These are phyloP conservation scores for Dysphania ambrosioides DNA, from an alignment of 148 eudicot genomes.

Conservation along the genomic window DNA sequence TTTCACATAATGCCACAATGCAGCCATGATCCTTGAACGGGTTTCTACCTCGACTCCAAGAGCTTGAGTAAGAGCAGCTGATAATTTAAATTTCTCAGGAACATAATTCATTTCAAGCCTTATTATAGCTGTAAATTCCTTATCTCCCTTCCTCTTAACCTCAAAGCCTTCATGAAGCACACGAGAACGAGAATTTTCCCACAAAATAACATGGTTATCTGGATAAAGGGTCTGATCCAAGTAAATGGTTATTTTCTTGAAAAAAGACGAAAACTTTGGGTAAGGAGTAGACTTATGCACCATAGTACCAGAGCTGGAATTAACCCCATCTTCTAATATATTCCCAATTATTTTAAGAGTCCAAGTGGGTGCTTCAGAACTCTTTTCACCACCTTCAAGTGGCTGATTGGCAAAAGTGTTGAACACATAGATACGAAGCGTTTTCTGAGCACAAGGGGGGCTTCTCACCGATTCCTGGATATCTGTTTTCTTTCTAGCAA, in stretches of 20 bases:
- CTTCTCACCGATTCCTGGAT: conserved; percentile 57
- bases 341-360: conserved; percentile 77
- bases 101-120: conserved; percentile 76
- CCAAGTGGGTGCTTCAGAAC: conserved; percentile 72
- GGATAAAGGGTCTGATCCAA: conserved; percentile 82
- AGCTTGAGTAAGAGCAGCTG: conserved; percentile 63
- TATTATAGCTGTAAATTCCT: conserved; percentile 79
- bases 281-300: conserved; percentile 25
- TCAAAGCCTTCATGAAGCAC: conserved; percentile 81
- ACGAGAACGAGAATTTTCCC: conserved; percentile 84
- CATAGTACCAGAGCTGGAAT: conserved; percentile 28
- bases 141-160: conserved; percentile 89
- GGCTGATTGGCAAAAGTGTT: conserved; percentile 79
- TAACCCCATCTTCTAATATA: conserved; percentile 59
- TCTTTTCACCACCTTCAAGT: conserved; percentile 27
- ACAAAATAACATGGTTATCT: conserved; percentile 68
- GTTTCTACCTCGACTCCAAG: conserved; percentile 89
- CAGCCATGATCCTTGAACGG: conserved; percentile 64
- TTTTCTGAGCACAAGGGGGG: conserved; percentile 60
- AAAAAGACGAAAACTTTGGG: conserved; percentile 83
- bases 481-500: conserved; percentile 65
- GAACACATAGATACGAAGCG: conserved; percentile 68
- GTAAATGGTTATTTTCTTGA: conserved; percentile 83
- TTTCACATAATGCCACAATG: conserved; percentile 92
- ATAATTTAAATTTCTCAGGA: conserved; percentile 74